Conservation (phyloP, 352 stramenopile genomes). For the Aphanomyces invadans region DNA sequence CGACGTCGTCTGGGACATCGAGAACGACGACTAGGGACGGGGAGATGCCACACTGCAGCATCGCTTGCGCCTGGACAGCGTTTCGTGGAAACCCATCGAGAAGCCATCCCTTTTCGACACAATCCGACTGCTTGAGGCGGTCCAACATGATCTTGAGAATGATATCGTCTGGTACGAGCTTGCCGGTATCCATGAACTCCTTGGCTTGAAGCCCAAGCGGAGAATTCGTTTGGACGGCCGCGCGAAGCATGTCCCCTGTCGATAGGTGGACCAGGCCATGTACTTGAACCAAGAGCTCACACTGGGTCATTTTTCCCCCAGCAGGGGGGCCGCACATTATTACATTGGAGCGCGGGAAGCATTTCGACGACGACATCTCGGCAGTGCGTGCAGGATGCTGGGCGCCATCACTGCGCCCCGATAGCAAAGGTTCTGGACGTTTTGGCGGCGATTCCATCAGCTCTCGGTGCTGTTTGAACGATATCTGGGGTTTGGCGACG, state of each 20-base stretch:
- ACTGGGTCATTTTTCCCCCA: conserved; percentile 94
- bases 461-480: neutral
- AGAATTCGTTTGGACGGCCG: conserved; percentile 49
- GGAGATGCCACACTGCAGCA: conserved; percentile 66
- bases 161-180: conserved; percentile 39
- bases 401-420: too few relatives aligned
- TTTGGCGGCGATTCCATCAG: neutral
- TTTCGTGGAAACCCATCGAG: conserved; percentile 90
- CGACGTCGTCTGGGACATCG: conserved; percentile 90
- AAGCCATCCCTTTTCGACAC: conserved; percentile 73
- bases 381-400: too few relatives aligned
- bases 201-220: conserved; percentile 33
- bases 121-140: conserved; percentile 69
- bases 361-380: too few relatives aligned
- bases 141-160: conserved; percentile 49
- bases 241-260: conserved; percentile 88
- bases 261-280: conserved; percentile 87
- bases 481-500: conserved; percentile 25
- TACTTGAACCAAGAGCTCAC: conserved; percentile 70
- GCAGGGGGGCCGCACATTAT: conserved; percentile 68
- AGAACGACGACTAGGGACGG: conserved; percentile 89
- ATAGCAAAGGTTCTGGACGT: too few relatives aligned
- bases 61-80: conserved; percentile 62
- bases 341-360: too few relatives aligned
- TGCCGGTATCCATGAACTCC: conserved; percentile 36